Conservation (phyloP, 352 stramenopile genomes). For the Phytopythium montanum region DNA sequence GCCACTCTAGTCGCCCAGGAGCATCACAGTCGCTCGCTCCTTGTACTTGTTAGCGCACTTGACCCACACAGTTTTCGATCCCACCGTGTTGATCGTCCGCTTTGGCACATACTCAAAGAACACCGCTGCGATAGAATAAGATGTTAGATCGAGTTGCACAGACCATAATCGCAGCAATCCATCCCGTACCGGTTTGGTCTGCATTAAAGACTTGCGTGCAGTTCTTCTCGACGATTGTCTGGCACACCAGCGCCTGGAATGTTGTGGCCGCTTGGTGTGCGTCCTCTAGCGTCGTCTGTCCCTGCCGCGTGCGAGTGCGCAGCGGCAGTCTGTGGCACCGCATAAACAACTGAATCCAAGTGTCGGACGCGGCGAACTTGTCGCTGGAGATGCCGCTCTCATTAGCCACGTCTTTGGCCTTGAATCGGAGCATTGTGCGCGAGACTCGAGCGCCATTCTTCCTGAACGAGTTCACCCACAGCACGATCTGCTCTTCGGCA, state of each 20-base stretch:
- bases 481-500: background rate
- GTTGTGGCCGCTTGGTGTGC: slow-evolving; percentile 1
- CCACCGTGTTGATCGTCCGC: slow-evolving; percentile 2
- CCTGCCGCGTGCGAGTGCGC: slow-evolving; percentile 6
- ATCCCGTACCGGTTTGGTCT: slow-evolving; percentile 9
- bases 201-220: slow-evolving; percentile 13
- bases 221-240: slow-evolving; percentile 8
- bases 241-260: slow-evolving; percentile 4
- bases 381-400: background rate
- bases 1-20: slow-evolving; percentile 2
- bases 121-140: background rate
- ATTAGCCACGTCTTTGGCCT: background rate
- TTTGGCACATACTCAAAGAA: slow-evolving; percentile 16
- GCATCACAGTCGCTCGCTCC: slow-evolving; percentile 9
- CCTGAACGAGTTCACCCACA: slow-evolving; percentile 2
- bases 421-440: background rate
- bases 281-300: slow-evolving; percentile 11
- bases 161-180: background rate
- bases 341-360: slow-evolving; percentile 8
- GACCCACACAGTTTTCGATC: slow-evolving; percentile 10
- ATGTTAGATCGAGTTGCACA: background rate
- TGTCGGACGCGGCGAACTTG: background rate
- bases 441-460: background rate
- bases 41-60: slow-evolving; percentile 12
- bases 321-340: slow-evolving; percentile 8